Percentiles rank a stretch among this genome's conserved stretches.
phyloP scores from a whole-genome alignment of 2,329 filamentous ascomycete genomes.

The Aotearoamyces nothofagi region DNA sequence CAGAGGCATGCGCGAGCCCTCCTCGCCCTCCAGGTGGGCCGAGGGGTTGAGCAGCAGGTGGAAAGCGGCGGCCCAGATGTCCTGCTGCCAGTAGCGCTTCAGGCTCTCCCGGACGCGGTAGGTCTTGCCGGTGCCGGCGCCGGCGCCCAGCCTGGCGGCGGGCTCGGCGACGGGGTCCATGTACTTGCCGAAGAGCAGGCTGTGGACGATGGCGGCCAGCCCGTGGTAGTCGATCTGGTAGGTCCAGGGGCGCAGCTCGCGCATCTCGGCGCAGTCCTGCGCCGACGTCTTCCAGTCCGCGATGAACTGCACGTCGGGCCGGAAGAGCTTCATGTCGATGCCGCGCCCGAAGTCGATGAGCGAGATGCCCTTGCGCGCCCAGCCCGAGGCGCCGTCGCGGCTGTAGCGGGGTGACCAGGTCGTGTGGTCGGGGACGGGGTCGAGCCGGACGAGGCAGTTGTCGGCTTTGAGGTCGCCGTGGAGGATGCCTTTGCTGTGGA shows the following conservation, averaged over 20 bases:
- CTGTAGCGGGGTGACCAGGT: conserved; percentile 50
- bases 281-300: conserved; percentile 87
- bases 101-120: conserved; percentile 72
- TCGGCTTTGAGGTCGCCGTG: conserved; percentile 94
- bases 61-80: conserved; percentile 76
- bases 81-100: conserved; percentile 94
- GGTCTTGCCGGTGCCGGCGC: conserved; percentile 38
- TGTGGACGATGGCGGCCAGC: conserved; percentile 75
- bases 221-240: conserved; percentile 97
- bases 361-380: conserved; percentile 64
- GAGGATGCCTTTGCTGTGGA: conserved; percentile 66
- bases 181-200: conserved; percentile 84
- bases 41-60: conserved; percentile 75
- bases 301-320: conserved; percentile 66
- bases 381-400: conserved; percentile 60
- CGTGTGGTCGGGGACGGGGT: conserved; percentile 29
- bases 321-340: conserved; percentile 85
- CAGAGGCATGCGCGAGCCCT: conserved; percentile 55
- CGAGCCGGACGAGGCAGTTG: conserved; percentile 82
- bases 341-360: conserved; percentile 92
- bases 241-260: conserved; percentile 87
- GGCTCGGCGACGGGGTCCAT: conserved; percentile 60
- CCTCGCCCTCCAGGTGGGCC: conserved; percentile 48
- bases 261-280: conserved; percentile 90
- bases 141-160: conserved; percentile 29